Base-by-base conservation (phyloP, 371 early-diverging fungal genomes). In the Umbelopsis sp. region DNA sequence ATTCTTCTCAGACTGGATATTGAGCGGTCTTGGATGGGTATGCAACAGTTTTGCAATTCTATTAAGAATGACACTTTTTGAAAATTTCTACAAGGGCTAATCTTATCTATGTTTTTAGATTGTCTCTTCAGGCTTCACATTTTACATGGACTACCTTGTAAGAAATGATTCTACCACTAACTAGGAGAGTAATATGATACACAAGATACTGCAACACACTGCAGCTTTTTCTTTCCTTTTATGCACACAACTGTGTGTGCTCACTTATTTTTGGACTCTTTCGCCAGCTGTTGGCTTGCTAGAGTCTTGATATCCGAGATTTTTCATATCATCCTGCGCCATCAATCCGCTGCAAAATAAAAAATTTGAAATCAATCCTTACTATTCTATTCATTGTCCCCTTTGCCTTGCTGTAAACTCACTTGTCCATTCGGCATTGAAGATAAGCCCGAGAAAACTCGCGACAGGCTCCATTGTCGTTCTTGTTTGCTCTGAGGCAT, bases 341-440 rank as follows among this genome's bases (percentile, higher is more conserved):
- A 93, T 93, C 44, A 93, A 75, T 0, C 87, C 89, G 53, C 90
- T 89, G 69, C 38, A 48, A 50, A 62, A 44, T 24, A 53, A 46
- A 2, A 37, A 35, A 38, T 44, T 24, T 63, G 8, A 25, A 44
- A 25, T 10, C 29, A 1, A 0, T 6, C 10, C 1, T 53, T 53
- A 32, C 48, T 16, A 48, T 12, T 16, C 53, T 4, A 22, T 22
- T 22, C 22, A 22, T 22, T 22, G 7, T 48, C 1, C 20, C 48
- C 4, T 48, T 16, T 16, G 35, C 57, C 12, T 29, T 1, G 24
- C 12, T 18, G 63, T 24, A 38, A 12, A 38, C 79, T 73, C 82
- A 92, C 93, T 86, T 88, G 57, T 92, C 86, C 95, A 95, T 95
- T 25, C 95, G 87, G 71, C 95, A 95, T 78, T 87, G 81, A 35